These are phyloP conservation scores for Ophiostoma perfectum DNA, from an alignment of 2,329 filamentous ascomycete species.

Conservation along the genomic window DNA sequence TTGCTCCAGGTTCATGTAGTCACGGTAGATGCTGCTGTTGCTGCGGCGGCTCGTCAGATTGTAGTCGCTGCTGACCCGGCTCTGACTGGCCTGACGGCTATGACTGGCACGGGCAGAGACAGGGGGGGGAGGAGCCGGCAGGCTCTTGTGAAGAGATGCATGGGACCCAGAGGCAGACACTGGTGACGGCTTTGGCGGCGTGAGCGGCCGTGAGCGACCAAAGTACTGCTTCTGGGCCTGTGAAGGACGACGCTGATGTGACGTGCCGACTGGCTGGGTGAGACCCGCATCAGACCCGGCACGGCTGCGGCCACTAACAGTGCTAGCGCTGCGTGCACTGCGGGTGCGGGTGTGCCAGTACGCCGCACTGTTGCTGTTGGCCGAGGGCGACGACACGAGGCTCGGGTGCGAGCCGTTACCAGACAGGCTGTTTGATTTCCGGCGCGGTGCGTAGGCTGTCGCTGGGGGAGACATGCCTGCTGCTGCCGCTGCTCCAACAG, in stretches of 20 bases:
- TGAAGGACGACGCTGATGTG: conserved; percentile 16
- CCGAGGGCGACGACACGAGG: conserved; percentile 4
- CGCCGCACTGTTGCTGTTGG: conserved; percentile 10
- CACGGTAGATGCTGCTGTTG: conserved; percentile 19
- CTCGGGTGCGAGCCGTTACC: conserved; percentile 1
- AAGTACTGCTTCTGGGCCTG: conserved; percentile 6
- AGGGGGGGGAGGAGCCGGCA: conserved; percentile 20
- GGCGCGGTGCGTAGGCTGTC: conserved; percentile 16
- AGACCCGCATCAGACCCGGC: conserved; percentile 34
- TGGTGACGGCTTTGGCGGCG: conserved; percentile 12
- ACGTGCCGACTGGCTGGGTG: conserved; percentile 20
- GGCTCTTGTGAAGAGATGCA: conserved; percentile 21
- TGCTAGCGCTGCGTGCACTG: conserved; percentile 47
- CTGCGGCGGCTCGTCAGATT: conserved; percentile 35
- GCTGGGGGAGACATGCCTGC: neutral
- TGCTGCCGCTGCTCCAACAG: conserved; percentile 25
- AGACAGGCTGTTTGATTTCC: conserved; percentile 29
- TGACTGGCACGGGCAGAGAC: conserved; percentile 13
- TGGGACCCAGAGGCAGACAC: neutral
- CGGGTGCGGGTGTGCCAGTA: conserved; percentile 39
- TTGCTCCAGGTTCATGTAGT: conserved; percentile 13
- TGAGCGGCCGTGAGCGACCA: conserved; percentile 19
- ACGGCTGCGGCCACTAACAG: conserved; percentile 37
- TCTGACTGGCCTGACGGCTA: conserved; percentile 28
- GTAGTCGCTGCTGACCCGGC: conserved; percentile 23